A percentile compares a stretch with the other conserved stretches of the same genome.
phyloP scores from a whole-genome alignment of 129 eudicot species.

The Flaveria bidentis region DNA sequence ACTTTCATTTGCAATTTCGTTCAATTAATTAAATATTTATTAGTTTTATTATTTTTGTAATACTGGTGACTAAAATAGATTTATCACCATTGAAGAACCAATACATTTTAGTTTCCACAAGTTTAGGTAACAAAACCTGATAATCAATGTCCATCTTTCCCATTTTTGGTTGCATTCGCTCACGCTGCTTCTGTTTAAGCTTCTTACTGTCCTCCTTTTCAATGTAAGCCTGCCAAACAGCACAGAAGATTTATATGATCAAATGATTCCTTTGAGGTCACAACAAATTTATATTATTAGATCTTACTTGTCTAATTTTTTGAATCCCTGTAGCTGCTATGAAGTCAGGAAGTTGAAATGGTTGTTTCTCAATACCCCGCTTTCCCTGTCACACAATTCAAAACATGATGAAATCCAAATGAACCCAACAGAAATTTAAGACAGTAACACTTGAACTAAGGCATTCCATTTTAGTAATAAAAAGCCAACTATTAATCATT shows the following conservation, averaged over 20 bases:
- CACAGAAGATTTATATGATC: slow-evolving; percentile 18
- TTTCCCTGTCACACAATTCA: slow-evolving; percentile 77
- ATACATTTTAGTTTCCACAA: not conserved
- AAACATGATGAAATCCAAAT: slow-evolving; percentile 52
- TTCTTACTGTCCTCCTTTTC: slow-evolving; percentile 97
- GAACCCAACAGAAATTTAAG: not conserved
- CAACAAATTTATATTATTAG: not conserved
- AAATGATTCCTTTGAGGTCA: not conserved
- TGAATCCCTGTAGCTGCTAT: slow-evolving; percentile 99
- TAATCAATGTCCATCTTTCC: slow-evolving; percentile 99
- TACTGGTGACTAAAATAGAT: too few species aligned
- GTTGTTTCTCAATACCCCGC: slow-evolving; percentile 97
- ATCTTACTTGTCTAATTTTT: slow-evolving; percentile 91
- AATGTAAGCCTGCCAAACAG: slow-evolving; percentile 76
- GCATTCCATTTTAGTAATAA: not conserved
- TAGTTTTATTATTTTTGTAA: too few species aligned
- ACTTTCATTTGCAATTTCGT: too few species aligned
- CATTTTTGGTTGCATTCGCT: slow-evolving; percentile 98
- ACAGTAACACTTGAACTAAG: not conserved
- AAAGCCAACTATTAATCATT: not conserved
- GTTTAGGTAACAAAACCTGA: slow-evolving; percentile 55
- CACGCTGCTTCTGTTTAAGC: slow-evolving; percentile 97
- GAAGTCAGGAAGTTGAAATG: slow-evolving; percentile 97
- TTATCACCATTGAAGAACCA: not conserved
- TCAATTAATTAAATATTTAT: too few species aligned